Base-by-base conservation (phyloP, 106 monocot species). In the Chionographis japonica region DNA sequence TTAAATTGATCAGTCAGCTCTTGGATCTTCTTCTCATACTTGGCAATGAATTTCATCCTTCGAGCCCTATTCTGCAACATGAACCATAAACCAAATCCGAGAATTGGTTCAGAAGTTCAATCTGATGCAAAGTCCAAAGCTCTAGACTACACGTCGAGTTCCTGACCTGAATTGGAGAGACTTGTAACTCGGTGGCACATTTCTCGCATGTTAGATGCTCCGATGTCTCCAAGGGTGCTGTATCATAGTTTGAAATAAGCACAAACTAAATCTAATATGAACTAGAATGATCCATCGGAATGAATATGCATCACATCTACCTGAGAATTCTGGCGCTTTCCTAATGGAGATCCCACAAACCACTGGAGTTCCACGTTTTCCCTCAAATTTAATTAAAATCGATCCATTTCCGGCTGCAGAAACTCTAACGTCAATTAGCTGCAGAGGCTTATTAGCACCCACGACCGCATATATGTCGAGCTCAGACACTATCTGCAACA, bases 391-490 rank as follows among this genome's bases (percentile, higher is more conserved):
- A 60, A 94, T 57, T 37, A 63, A 16, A 27, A 94, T 13, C 36
- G 46, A 18, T 5, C 80, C 88, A 83, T 78, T 53, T 19, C 70
- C 69, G 35, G 43, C 66, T 6, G 82, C 84, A 40, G 59, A 67
- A 50, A 82, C 81, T 62, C 82, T 84, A 40, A 87, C 53, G 78
- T 86, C 89, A 72, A 79, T 62, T 27, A 94, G 12, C 72, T 84
- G 84, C 20, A 94, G 62, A 42, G 93, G 81, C 54, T 77, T 84
- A 73, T 89, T 89, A 67, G 86, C 84, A 75, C 86, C 89, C 57
- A 87, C 93, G 46, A 89, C 58, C 37, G 73, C 78, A 73, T 77
- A 94, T 56, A 94, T 84, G 65, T 94, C 93, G 12, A 94, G 62
- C 50, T 84, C 86, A 37, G 86, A 81, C 37, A 89, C 54, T 39